Conservation (phyloP, 192 early-diverging fungal genomes). For the Bifiguratus adelaidae region DNA sequence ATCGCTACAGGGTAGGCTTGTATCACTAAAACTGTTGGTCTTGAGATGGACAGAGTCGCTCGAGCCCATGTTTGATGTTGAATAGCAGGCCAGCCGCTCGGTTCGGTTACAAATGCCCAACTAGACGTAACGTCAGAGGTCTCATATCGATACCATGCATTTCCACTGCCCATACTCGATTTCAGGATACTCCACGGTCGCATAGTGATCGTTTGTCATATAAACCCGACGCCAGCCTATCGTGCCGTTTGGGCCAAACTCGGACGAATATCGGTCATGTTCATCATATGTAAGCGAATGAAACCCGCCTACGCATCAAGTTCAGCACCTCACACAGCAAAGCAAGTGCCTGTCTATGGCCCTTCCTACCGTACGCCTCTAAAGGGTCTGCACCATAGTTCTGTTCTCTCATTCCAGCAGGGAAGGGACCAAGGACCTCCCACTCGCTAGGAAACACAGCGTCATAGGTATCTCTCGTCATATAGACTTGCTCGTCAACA, state of each 20-base stretch:
- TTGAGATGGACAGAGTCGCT: constrained; percentile 11
- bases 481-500: too few relatives aligned
- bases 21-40: constrained; percentile 14
- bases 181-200: constrained; percentile 27
- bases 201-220: too few relatives aligned
- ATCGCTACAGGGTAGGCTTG: constrained; percentile 39
- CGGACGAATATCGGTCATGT: constrained; percentile 46
- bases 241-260: constrained; percentile 44
- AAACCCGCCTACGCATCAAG: constrained; percentile 44
- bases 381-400: constrained; percentile 62
- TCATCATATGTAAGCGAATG: constrained; percentile 33
- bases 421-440: constrained; percentile 60
- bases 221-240: constrained; percentile 44
- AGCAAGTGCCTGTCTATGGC: neutral
- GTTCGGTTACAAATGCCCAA: constrained; percentile 48
- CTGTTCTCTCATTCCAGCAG: constrained; percentile 42
- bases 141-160: too few relatives aligned
- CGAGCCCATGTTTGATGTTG: constrained; percentile 40
- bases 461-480: too few relatives aligned
- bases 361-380: constrained; percentile 49
- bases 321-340: neutral
- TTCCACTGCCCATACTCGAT: too few relatives aligned
- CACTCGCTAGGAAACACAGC: too few relatives aligned
- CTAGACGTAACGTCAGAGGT: constrained; percentile 27
- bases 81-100: constrained; percentile 44